phyloP scores from a whole-genome alignment of 2,329 filamentous ascomycete species.

The Rutstroemia sp. region DNA sequence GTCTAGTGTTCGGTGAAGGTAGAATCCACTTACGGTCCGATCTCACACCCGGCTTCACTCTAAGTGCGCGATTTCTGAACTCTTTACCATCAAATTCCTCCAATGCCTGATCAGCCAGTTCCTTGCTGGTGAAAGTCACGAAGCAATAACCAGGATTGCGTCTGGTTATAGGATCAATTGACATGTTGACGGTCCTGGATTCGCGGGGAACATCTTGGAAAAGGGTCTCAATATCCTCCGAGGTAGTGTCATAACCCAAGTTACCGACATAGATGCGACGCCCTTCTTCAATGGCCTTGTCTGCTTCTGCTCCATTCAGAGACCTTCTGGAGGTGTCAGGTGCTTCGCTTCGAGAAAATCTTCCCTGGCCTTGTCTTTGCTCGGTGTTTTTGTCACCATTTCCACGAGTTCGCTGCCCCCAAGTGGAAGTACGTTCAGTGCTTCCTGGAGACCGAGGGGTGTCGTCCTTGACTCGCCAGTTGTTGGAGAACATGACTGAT shows the following conservation, averaged over 20 bases:
- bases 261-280: slow-evolving; percentile 45
- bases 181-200: slow-evolving; percentile 57
- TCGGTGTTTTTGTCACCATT: slow-evolving; percentile 2
- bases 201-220: slow-evolving; percentile 35
- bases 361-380: slow-evolving; percentile 3
- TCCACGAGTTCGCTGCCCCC: slow-evolving; percentile 1
- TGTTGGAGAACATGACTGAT: slow-evolving; percentile 20
- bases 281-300: slow-evolving; percentile 21
- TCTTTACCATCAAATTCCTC: slow-evolving; percentile 44
- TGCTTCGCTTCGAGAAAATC: slow-evolving; percentile 6
- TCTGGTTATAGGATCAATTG: slow-evolving; percentile 58
- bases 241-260: slow-evolving; percentile 44
- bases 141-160: slow-evolving; percentile 72
- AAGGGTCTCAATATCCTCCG: slow-evolving; percentile 40
- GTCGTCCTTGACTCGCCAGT: slow-evolving; percentile 23
- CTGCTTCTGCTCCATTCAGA: slow-evolving; percentile 13
- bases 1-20: not conserved
- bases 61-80: slow-evolving; percentile 52
- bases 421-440: slow-evolving; percentile 1
- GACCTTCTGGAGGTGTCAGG: slow-evolving; percentile 11
- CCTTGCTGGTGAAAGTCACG: slow-evolving; percentile 53
- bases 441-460: slow-evolving; percentile 7
- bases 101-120: slow-evolving; percentile 51
- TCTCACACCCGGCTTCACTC: slow-evolving; percentile 53
- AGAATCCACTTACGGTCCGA: slow-evolving; percentile 13